Percentiles rank a stretch among this genome's conserved stretches.
Conservation (phyloP, 1,284 basidiomycete species). For the Boletus smithii region DNA sequence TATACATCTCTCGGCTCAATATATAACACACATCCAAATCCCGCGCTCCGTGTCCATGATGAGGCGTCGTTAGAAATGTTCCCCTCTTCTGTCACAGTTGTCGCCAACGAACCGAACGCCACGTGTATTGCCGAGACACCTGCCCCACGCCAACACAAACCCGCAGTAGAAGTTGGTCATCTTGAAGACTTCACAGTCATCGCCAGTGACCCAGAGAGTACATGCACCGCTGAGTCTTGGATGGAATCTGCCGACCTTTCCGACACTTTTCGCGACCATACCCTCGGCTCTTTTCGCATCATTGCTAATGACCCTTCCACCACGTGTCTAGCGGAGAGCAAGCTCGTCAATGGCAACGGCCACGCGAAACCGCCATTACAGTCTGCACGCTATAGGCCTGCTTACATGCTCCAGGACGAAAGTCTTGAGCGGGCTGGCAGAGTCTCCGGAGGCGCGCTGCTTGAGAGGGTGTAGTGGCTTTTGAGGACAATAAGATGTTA, state of each 20-base stretch:
- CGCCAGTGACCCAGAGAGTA: slow-evolving; percentile 21
- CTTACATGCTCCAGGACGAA: slow-evolving; percentile 77
- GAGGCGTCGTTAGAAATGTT: slow-evolving; percentile 13
- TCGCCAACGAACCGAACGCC: slow-evolving; percentile 23
- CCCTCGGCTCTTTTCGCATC: slow-evolving; percentile 17
- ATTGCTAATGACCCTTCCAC: slow-evolving; percentile 25
- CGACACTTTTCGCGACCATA: neutral
- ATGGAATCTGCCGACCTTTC: neutral
- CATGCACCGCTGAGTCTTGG: slow-evolving; percentile 21
- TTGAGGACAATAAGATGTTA: too few relatives aligned
- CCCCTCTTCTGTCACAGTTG: slow-evolving; percentile 16
- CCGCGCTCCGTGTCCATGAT: slow-evolving; percentile 57
- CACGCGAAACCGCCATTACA: slow-evolving; percentile 3
- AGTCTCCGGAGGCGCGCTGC: slow-evolving; percentile 28
- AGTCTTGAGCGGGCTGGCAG: slow-evolving; percentile 71
- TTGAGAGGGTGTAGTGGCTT: slow-evolving; percentile 10
- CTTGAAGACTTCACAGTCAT: slow-evolving; percentile 23
- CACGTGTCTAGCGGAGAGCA: slow-evolving; percentile 17
- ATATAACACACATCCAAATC: slow-evolving; percentile 92
- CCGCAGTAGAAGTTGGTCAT: neutral
- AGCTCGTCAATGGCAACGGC: slow-evolving; percentile 2
- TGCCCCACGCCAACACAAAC: neutral
- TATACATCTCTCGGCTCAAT: slow-evolving; percentile 97
- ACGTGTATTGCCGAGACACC: slow-evolving; percentile 16
- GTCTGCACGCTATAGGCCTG: slow-evolving; percentile 57